These are phyloP conservation scores for Chaetoscypha palmicola DNA, from an alignment of 2,329 filamentous ascomycete genomes.

Conservation along the genomic window DNA sequence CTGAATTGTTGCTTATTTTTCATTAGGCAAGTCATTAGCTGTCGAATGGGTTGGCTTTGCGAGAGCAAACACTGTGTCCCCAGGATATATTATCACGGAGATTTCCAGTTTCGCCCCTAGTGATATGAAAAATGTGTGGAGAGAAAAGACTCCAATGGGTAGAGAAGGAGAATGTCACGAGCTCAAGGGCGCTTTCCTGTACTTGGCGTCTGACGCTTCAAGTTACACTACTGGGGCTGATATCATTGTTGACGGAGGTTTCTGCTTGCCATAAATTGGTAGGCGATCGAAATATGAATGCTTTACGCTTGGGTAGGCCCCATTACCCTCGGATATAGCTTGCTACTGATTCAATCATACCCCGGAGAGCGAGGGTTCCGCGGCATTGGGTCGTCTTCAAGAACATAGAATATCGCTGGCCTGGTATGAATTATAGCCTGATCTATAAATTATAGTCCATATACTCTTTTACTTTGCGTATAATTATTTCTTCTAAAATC, in stretches of 20 bases:
- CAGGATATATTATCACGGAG: slow-evolving; percentile 70
- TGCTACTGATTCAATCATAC: too few species aligned
- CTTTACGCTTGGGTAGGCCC: too few species aligned
- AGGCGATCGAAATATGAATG: too few species aligned
- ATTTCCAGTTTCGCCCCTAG: slow-evolving; percentile 57
- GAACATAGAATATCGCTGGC: too few species aligned
- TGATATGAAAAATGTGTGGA: slow-evolving; percentile 67
- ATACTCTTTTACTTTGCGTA: too few species aligned
- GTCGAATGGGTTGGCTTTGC: slow-evolving; percentile 74
- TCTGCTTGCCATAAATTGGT: slow-evolving; percentile 17
- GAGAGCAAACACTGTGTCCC: slow-evolving; percentile 64
- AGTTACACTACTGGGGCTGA: slow-evolving; percentile 41
- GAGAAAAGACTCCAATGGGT: slow-evolving; percentile 44
- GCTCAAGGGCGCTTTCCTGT: slow-evolving; percentile 48
- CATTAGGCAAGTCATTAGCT: slow-evolving; percentile 58
- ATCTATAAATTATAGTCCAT: too few species aligned
- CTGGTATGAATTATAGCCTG: too few species aligned
- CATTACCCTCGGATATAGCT: too few species aligned
- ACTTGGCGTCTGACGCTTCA: slow-evolving; percentile 37
- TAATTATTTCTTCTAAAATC: too few species aligned
- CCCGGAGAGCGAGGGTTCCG: too few species aligned
- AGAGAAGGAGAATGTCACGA: slow-evolving; percentile 40
- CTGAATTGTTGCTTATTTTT: not conserved
- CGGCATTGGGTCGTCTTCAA: too few species aligned
- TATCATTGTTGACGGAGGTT: slow-evolving; percentile 40